Conservation (phyloP, 176 grass and related monocot species). For the Ananas comosus region DNA sequence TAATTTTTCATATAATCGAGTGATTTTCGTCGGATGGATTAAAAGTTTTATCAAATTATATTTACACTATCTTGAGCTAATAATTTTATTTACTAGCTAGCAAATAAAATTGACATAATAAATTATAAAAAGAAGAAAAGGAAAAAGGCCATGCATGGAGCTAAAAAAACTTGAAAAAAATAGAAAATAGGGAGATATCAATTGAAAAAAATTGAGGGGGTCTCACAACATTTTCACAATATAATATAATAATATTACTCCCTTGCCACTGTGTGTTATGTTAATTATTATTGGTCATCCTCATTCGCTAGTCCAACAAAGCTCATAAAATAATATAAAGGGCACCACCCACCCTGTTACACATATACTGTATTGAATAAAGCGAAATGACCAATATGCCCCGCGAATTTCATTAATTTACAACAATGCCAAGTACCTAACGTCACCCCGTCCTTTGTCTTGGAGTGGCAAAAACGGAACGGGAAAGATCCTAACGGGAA, state of each 20-base stretch:
- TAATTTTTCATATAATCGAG: no score
- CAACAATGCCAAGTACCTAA: conserved; percentile 15
- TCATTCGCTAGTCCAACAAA: conserved; percentile 41
- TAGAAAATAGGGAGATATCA: neutral
- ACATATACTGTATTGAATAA: neutral
- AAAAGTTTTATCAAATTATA: neutral
- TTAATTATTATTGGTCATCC: conserved; percentile 35
- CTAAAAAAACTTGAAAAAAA: neutral
- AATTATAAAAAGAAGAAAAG: no score
- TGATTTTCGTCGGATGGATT: neutral
- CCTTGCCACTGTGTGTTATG: conserved; percentile 28
- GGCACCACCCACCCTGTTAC: conserved; percentile 33
- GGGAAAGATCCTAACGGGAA: conserved; percentile 37
- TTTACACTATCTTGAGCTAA: no score
- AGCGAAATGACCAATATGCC: conserved; percentile 29
- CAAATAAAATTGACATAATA: no score
- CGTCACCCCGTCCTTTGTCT: conserved; percentile 46
- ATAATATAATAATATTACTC: neutral
- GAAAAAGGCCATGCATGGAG: no score
- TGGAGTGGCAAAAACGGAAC: conserved; percentile 74
- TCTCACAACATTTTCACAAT: neutral
- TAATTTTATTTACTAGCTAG: no score
- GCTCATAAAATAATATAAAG: conserved; percentile 55
- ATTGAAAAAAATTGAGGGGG: neutral
- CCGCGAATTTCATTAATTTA: conserved; percentile 14